phyloP scores from a whole-genome alignment of 2,329 filamentous ascomycete species.

The Trichothecium roseum region DNA sequence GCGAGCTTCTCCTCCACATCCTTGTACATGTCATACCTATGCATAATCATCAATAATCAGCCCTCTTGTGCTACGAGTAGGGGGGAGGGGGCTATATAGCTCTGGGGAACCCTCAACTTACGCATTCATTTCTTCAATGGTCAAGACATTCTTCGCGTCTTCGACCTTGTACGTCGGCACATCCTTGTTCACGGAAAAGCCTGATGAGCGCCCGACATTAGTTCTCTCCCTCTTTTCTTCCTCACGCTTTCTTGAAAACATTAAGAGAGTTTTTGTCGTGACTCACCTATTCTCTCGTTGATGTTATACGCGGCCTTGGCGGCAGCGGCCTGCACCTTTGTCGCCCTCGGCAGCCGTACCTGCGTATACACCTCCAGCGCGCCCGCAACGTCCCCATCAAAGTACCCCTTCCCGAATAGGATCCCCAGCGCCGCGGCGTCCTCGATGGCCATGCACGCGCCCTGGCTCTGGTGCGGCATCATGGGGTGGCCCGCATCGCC shows the following conservation, averaged over 20 bases:
- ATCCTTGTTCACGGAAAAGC: conserved; percentile 51
- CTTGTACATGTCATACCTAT: conserved; percentile 47
- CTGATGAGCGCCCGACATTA: too few relatives aligned
- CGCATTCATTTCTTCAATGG: conserved; percentile 61
- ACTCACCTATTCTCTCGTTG: conserved; percentile 49
- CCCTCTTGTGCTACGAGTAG: not conserved
- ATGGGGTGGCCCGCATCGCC: conserved; percentile 61
- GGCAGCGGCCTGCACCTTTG: conserved; percentile 44
- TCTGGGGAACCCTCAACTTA: too few relatives aligned
- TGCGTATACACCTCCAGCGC: conserved; percentile 38
- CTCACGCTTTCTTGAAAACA: too few relatives aligned
- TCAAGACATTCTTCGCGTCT: conserved; percentile 49
- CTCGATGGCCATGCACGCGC: conserved; percentile 59
- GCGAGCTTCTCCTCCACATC: conserved; percentile 41
- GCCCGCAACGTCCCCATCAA: conserved; percentile 35
- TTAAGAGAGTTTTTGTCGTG: too few relatives aligned
- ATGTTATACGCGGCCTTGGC: conserved; percentile 51
- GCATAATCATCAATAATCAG: not conserved
- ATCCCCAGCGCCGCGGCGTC: conserved; percentile 54
- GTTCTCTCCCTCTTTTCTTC: too few relatives aligned
- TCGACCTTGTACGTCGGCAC: conserved; percentile 49
- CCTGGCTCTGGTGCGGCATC: conserved; percentile 62
- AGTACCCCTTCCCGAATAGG: conserved; percentile 39
- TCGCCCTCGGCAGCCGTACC: conserved; percentile 43
- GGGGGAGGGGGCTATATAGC: too few relatives aligned